phyloP scores from a whole-genome alignment of 768 basidiomycete genomes.

The Psilocybe sp. region DNA sequence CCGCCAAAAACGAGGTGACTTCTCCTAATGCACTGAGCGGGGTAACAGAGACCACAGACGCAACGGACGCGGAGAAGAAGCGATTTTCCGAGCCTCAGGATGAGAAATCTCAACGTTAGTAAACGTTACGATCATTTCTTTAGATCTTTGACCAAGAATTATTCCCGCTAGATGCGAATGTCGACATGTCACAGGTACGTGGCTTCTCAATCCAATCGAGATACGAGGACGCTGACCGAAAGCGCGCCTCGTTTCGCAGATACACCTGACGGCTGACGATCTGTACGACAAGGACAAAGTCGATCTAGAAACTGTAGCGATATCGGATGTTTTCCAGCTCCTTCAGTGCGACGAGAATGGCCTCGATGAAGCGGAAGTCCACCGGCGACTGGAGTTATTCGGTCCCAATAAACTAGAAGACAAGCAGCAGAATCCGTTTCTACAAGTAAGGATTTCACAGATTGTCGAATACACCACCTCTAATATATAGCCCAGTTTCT shows the following conservation, averaged over 20 bases:
- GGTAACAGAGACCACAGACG: too few species aligned
- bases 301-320: conserved; percentile 93
- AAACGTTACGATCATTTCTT: not conserved
- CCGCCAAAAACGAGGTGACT: too few species aligned
- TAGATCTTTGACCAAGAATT: not conserved
- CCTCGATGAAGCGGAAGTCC: conserved; percentile 75
- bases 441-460: conserved; percentile 55
- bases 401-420: conserved; percentile 93
- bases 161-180: conserved; percentile 11
- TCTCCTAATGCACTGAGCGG: too few species aligned
- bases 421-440: conserved; percentile 87
- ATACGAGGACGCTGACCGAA: not conserved
- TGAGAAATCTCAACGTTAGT: conserved; percentile 9
- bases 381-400: conserved; percentile 85
- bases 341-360: conserved; percentile 87
- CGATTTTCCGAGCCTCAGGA: not conserved
- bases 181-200: conserved; percentile 16
- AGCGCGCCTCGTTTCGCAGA: conserved; percentile 31
- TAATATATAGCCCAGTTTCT: conserved; percentile 54
- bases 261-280: conserved; percentile 88
- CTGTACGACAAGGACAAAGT: conserved; percentile 99
- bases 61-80: too few species aligned
- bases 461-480: conserved; percentile 1
- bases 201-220: too few species aligned
- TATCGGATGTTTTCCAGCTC: conserved; percentile 94